Evolutionary conservation across 192 early-diverging fungal species (phyloP).

Genomic region (Radiomyces spectabilis): DNA sequence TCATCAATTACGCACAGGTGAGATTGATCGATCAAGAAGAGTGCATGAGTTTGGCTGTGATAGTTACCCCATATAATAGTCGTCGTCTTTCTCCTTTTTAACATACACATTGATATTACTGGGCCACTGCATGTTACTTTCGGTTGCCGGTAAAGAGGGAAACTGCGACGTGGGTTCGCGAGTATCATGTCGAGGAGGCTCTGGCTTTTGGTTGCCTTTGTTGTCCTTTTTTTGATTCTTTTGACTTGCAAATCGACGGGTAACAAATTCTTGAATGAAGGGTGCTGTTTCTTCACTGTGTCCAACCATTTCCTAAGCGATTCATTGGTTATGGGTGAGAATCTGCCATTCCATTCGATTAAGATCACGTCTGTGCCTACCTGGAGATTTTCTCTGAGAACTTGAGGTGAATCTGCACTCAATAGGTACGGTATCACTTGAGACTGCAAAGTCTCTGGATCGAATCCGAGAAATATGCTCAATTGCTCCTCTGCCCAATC

Average conservation of each 20-base stretch:
- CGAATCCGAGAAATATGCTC: constrained; percentile 28
- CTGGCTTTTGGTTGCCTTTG: constrained; percentile 4
- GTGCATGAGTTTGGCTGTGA: too few relatives aligned
- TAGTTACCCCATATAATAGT: too few relatives aligned
- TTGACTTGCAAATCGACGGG: constrained; percentile 14
- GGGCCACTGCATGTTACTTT: constrained; percentile 5
- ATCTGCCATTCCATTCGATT: too few relatives aligned
- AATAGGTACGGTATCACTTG: constrained; percentile 32
- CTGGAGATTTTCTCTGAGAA: constrained; percentile 18
- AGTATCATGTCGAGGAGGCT: not conserved
- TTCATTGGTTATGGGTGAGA: too few relatives aligned
- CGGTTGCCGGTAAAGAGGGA: constrained; percentile 7
- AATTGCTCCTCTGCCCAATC: constrained; percentile 29
- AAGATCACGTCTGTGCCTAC: too few relatives aligned
- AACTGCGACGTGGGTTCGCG: constrained; percentile 3
- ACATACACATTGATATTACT: constrained; percentile 11
- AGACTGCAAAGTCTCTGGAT: constrained; percentile 22
- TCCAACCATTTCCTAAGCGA: constrained; percentile 21
- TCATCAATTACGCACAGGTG: too few relatives aligned
- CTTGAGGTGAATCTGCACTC: constrained; percentile 12
- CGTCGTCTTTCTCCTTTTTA: constrained; percentile 1
- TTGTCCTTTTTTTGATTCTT: not conserved
- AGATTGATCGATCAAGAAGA: too few relatives aligned
- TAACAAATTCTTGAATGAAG: constrained; percentile 28
- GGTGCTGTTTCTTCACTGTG: constrained; percentile 6